phyloP scores from a whole-genome alignment of 2,329 filamentous ascomycete species.

The Myriosclerotinia duriaeana region DNA sequence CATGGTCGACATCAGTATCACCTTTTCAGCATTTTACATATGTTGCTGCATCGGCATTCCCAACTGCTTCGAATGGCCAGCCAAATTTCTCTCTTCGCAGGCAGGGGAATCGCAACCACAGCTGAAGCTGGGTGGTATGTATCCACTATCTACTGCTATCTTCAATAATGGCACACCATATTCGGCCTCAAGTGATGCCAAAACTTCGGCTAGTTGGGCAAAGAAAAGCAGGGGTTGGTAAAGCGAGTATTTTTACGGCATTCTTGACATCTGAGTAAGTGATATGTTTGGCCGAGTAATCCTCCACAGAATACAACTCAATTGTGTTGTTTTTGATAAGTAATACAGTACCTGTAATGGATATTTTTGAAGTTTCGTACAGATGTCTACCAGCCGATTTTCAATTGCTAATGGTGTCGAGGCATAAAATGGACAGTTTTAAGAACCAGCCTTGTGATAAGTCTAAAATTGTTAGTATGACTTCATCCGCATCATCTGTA shows the following conservation, averaged over 20 bases:
- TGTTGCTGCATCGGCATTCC: conserved; percentile 34
- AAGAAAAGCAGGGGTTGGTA: conserved; percentile 39
- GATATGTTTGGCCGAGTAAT: conserved; percentile 35
- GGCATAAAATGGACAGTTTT: conserved; percentile 1
- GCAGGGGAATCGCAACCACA: conserved; percentile 29
- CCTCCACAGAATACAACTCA: conserved; percentile 21
- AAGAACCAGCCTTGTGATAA: background rate
- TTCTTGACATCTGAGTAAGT: conserved; percentile 37
- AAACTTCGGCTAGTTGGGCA: conserved; percentile 34
- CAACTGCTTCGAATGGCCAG: conserved; percentile 34
- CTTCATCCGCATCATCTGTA: conserved; percentile 35
- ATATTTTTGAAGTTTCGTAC: conserved; percentile 1
- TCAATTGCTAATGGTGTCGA: background rate
- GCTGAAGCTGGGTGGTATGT: conserved; percentile 36
- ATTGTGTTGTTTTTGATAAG: conserved; percentile 33
- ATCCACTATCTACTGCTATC: conserved; percentile 27
- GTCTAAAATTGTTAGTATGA: conserved; percentile 3
- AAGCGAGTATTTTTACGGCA: conserved; percentile 34
- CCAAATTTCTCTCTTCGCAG: conserved; percentile 26
- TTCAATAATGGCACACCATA: conserved; percentile 46
- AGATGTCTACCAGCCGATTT: background rate
- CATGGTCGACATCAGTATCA: conserved; percentile 44
- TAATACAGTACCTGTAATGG: conserved; percentile 34
- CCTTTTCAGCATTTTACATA: conserved; percentile 46
- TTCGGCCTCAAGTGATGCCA: conserved; percentile 39